phyloP scores from a whole-genome alignment of 164 flowering plant species.

The Annona squamosa region DNA sequence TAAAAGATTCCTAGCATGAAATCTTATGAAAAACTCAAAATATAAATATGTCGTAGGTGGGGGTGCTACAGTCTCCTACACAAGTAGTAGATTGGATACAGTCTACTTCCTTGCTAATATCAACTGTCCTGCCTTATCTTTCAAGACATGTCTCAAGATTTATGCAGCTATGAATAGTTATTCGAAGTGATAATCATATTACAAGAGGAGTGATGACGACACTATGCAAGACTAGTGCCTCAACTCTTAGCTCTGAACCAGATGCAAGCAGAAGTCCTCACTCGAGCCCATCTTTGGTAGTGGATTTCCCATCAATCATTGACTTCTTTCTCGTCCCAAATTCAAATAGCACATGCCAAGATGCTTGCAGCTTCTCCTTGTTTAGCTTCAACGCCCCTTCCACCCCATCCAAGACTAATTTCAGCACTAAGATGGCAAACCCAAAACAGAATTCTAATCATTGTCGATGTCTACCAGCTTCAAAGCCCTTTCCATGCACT shows the following conservation, averaged over 20 bases:
- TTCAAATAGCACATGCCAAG: constrained; percentile 9
- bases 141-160: no score
- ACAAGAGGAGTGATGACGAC: constrained; percentile 4
- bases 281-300: constrained; percentile 15
- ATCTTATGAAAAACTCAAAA: no score
- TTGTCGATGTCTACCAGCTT: constrained; percentile 4
- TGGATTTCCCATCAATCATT: constrained; percentile 5
- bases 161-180: no score
- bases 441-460: constrained; percentile 18
- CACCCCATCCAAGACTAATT: constrained; percentile 10
- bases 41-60: no score
- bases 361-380: constrained; percentile 11
- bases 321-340: constrained; percentile 16
- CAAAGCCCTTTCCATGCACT: constrained; percentile 8
- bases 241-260: constrained; percentile 16
- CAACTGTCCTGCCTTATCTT: no score
- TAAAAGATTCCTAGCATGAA: no score
- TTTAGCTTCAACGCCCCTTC: constrained; percentile 6
- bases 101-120: no score
- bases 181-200: no score
- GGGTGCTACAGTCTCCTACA: no score
- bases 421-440: constrained; percentile 11
- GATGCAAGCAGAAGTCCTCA: constrained; percentile 15
- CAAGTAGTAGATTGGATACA: no score
- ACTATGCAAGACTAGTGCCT: constrained; percentile 15